Base-by-base conservation (phyloP, 192 early-diverging fungal species). In the Haplosporangium gracile region DNA sequence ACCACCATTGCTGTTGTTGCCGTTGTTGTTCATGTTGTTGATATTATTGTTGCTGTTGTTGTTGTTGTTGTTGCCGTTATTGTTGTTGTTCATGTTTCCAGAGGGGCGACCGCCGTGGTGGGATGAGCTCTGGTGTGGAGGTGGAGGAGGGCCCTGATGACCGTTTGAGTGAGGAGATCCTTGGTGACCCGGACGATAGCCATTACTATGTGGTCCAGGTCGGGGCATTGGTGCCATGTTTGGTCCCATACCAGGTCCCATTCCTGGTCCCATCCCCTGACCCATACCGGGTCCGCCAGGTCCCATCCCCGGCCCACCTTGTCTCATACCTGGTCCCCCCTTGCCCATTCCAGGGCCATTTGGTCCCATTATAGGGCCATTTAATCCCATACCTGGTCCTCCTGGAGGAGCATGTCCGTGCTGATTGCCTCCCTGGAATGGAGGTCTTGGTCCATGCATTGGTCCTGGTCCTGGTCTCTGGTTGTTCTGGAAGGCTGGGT, bases 401-500 rank as follows among this genome's bases (percentile, higher is more conserved):
- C 26, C n/a, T 65, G 60, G 60, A 65, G 60, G 60, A 32, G 13
- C 29, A 65, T 32, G n/a, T 10, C 60, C 60, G 10, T 65, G 60
- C 29, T 65, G 60, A 24, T 32, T 65, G 70, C 40, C 40, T 72
- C 71, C 71, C 10, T 72, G 71, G 29, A 32, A 34, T 73, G 72
- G 72, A 2, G 45, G 60, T 65, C 60, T 65, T 13, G 60, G 60
- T 65, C 60, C 60, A 32, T 65, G 60, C 60, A 80, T 68, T 16
- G 79, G 72, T 68, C 77, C 57, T 34, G 60, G 71, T 36, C 73
- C 73, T 47, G 51, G 76, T 13, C 72, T 49, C 36, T 83, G 82
- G 74, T 83, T 72, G 5, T 68, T 39, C 11, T 71, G 74, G 36
- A 85, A 85, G 11, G 74, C 55, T 45, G 83, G 83, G n/a, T 85